Base-by-base conservation (phyloP, 495 filamentous ascomycete species). In the Penicillium cataractarum region DNA sequence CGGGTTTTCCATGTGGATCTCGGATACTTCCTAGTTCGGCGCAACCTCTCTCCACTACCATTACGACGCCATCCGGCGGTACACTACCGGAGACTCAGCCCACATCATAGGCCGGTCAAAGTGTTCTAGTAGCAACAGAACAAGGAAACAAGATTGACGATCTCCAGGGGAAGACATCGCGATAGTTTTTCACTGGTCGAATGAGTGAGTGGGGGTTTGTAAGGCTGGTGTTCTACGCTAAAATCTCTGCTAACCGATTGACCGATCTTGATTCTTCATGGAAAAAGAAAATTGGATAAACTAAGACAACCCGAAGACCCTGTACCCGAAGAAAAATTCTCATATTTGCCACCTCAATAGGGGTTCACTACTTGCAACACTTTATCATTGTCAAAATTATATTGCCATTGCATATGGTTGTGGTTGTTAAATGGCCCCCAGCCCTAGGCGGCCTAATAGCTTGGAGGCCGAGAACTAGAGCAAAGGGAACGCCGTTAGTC, bases 161-260 rank as follows among this genome's bases (percentile, higher is more conserved):
- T 61, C 58, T 8, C 15, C 32, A 33, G 32, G 29, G 26, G 9
- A 17, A 46, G n/a, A 35, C 52, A 13, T 50, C 17, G 52, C 21
- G 22, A 44, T 49, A 6, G 9, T 35, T 55, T 61, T 48, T 39
- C 19, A 31, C 19, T 39, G 26, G 50, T 55, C 26, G 7, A 21
- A n/a, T 48, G 50, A 44, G 15, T 32, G 22, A 37, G 32, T 39
- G 53, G 40, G 21, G 27, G 26, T 15, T 37, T 35, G 29, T 61
- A 61, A 61, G 58, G 58, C 58, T 55, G 29, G 13, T 8, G 7
- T 54, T n/a, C 4, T 27, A 48, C 10, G 37, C 29, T 49, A 61
- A 61, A 61, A 55, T 27, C 39, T 61, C 58, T 61, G 33, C 51
- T 53, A 49, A 39, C 51, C 58, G 58, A 24, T 33, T 39, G 27